Evolutionary conservation across 2,329 filamentous ascomycete species (phyloP), one percentile per base, ranked within the genome.

Genomic region (Aspergillus awamori): DNA sequence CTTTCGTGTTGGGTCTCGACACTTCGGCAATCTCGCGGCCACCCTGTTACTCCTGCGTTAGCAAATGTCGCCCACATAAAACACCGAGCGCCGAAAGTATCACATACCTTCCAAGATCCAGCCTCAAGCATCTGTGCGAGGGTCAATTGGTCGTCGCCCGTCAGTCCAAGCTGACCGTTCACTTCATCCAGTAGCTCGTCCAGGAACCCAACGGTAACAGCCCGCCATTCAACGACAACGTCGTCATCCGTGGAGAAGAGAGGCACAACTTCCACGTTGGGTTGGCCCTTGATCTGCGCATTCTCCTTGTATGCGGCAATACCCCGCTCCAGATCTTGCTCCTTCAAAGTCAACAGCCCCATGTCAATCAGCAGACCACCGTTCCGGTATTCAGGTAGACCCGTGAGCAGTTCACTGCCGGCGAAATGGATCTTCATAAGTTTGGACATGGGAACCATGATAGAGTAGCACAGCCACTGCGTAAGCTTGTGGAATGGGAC

Each of bases 101-200:
- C 77, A 95, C 93, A 90, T 98, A 95, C 93, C 90, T 98, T 98
- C 94, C 95, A 99, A 73, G 92, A 96, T 55, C 95, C 95, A 13
- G 94, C 95, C 77, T 98, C 95, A 17, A 99, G 83, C 81, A 99
- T 87, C 76, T 99, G 95, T 5, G 93, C 88, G 67, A 98, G 78
- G 43, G 82, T 91, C 74, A 99, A 79, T 68, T 83, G 83, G 67
- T 94, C 87, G 39, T 86, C 81, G 3, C 90, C 92, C 7, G 82
- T 83, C 43, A 97, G 78, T 59, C 86, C 87, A 52, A 97, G 77
- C 52, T 85, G 79, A 43, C 81, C 77, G 74, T 91, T 92, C 67
- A 93, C 89, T 61, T 91, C 87, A 2, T 81, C 81, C 17, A 90
- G 80, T 11, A 93, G 81, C 67, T 89, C 84, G 73, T 93, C 90